A percentile compares a stretch with the other conserved stretches of the same genome.
Evolutionary conservation across 495 filamentous ascomycete genomes (phyloP).

Genomic region (Lepraria neglecta): DNA sequence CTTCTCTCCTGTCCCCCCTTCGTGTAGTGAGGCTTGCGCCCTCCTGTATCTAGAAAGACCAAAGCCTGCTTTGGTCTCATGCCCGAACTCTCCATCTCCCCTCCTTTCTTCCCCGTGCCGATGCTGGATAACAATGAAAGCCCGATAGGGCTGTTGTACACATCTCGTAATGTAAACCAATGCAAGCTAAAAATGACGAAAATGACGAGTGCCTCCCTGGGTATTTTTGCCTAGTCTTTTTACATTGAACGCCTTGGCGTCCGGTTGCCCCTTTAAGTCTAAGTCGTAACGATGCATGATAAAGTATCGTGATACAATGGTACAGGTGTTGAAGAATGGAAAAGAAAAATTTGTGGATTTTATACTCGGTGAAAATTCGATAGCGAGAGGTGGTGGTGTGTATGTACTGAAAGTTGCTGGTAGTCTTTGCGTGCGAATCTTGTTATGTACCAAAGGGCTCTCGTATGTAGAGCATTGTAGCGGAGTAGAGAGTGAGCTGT

Average conservation of each 20-base stretch:
- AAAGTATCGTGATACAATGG: neutral
- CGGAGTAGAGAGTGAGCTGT: too few species aligned
- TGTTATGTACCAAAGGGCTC: neutral
- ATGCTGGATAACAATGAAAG: neutral
- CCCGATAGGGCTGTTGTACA: neutral
- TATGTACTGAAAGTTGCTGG: neutral
- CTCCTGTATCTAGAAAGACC: neutral
- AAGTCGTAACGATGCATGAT: conserved; percentile 15
- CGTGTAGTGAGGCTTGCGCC: neutral
- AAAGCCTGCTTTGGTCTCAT: conserved; percentile 7
- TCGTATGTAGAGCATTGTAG: too few species aligned
- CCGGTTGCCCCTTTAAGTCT: conserved; percentile 19
- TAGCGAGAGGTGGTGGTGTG: neutral
- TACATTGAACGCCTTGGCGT: conserved; percentile 11
- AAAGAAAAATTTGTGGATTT: conserved; percentile 2
- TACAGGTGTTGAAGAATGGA: too few species aligned
- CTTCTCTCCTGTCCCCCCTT: too few species aligned
- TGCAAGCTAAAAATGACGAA: conserved; percentile 1
- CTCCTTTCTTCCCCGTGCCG: neutral
- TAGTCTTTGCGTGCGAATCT: neutral
- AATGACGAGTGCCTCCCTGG: conserved; percentile 21
- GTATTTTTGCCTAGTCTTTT: conserved; percentile 17
- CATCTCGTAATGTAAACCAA: neutral
- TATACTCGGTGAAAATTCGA: neutral
- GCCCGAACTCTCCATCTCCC: neutral